Base-by-base conservation (phyloP, 345 rosid genomes). In the Eucalyptus coolabah region DNA sequence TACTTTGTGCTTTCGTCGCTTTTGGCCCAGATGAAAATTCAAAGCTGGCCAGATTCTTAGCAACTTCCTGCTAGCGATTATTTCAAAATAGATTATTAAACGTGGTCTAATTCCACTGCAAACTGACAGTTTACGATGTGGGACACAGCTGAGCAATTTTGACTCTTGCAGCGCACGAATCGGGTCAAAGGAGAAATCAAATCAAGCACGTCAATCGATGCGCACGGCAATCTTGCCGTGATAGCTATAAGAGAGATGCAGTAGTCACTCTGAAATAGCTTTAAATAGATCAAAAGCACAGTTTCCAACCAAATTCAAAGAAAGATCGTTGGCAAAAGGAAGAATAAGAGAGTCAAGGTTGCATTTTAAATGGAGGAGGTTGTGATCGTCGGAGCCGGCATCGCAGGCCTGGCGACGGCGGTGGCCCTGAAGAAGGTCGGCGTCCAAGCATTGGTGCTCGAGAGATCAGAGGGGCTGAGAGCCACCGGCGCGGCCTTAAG, bases 381-480 rank as follows among this genome's bases (percentile, higher is more conserved):
- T 54, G 93, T 93, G 83, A 90, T 91, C 28, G 91, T 92, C 0
- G 95, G 95, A 8, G 94, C 72, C 15, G 93, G 96, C 26, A 90
- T 93, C 42, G 95, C 92, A 4, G 96, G 93, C 23, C 42, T 94
- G 51, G 94, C 95, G 7, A 87, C 89, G 0, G 93, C 92, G 0
- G 87, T 93, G 82, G 96, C 93, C 23, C 88, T 94, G 87, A 89
- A 92, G 65, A 92, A 89, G 49, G 89, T 92, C 2, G 94, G 95
- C 47, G n/a, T 93, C 69, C 54, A 21, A 18, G 88, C 93, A 32
- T 21, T 93, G 89, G 89, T 93, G 7, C 86, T 93, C 15, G 94
- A 94, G 90, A 90, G 88, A 90, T 89, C 92, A 0, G 91, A 91
- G 1, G 85, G 42, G 77, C 91, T 92, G 7, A 87, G 94, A 77